Conservation (phyloP, 1,284 basidiomycete species). For the Boletus semigastroideus region DNA sequence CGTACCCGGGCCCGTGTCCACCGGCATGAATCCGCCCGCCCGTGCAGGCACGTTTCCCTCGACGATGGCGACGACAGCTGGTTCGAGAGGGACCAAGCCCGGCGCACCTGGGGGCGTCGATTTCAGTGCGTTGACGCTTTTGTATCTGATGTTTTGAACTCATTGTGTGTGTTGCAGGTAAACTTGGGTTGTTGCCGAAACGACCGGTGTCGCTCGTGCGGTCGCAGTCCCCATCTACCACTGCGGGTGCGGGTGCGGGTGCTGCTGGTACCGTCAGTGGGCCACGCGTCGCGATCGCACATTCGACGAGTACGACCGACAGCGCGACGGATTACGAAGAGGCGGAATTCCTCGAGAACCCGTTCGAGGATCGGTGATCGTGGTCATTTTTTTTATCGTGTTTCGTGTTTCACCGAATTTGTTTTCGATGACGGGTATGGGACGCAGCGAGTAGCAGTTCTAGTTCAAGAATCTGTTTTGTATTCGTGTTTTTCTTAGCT, state of each 20-base stretch:
- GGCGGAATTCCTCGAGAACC: constrained; percentile 28
- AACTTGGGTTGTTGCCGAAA: constrained; percentile 73
- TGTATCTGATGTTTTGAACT: background rate
- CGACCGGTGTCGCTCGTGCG: constrained; percentile 68
- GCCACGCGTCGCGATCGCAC: constrained; percentile 7
- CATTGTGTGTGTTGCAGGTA: constrained; percentile 27
- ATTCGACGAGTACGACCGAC: constrained; percentile 15
- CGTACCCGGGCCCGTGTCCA: too few species aligned
- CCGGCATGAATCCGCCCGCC: too few species aligned
- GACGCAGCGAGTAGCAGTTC: too few species aligned
- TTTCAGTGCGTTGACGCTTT: constrained; percentile 22
- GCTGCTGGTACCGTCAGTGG: background rate
- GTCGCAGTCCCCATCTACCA: constrained; percentile 28
- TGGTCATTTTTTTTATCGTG: too few species aligned
- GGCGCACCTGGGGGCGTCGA: constrained; percentile 22
- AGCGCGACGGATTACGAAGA: constrained; percentile 13
- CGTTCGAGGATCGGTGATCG: constrained; percentile 23
- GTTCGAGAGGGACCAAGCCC: background rate
- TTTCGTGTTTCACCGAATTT: too few species aligned
- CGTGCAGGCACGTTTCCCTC: too few species aligned
- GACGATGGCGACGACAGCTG: background rate
- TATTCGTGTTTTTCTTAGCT: too few species aligned
- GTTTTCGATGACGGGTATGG: too few species aligned
- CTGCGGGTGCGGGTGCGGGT: background rate
- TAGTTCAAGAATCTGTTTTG: too few species aligned